These are phyloP conservation scores for Fusarium fracticaudum DNA, from an alignment of 2,329 filamentous ascomycete genomes.

Conservation along the genomic window DNA sequence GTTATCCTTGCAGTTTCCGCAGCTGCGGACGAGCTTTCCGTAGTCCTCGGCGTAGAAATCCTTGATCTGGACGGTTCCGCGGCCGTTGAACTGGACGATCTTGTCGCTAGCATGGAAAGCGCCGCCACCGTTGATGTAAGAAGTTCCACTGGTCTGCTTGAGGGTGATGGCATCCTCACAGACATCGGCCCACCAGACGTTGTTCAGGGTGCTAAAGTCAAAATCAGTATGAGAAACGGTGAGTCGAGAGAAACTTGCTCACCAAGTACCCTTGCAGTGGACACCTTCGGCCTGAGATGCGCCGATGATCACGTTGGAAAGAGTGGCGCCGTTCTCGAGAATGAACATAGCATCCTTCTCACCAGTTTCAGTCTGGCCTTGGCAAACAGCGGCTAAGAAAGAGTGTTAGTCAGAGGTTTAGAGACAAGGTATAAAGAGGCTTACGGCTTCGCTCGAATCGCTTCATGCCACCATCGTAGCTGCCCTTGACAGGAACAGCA, in stretches of 20 bases:
- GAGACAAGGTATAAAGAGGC: not conserved
- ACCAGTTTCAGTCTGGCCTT: slow-evolving; percentile 41
- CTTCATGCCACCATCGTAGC: slow-evolving; percentile 35
- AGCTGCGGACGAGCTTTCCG: slow-evolving; percentile 61
- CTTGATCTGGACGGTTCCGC: slow-evolving; percentile 50
- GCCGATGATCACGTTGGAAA: slow-evolving; percentile 64
- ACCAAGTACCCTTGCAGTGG: slow-evolving; percentile 59
- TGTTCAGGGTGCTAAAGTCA: slow-evolving; percentile 43
- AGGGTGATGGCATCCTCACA: slow-evolving; percentile 51
- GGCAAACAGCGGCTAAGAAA: slow-evolving; percentile 32
- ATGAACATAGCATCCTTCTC: slow-evolving; percentile 58
- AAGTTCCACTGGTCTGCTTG: slow-evolving; percentile 52
- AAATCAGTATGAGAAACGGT: not conserved
- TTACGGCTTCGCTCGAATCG: slow-evolving; percentile 33
- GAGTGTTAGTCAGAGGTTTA: not conserved
- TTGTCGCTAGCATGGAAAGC: slow-evolving; percentile 32
- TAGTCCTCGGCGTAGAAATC: slow-evolving; percentile 47
- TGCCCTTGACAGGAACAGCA: slow-evolving; percentile 34
- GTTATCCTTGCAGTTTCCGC: slow-evolving; percentile 50
- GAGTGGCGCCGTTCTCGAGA: slow-evolving; percentile 58
- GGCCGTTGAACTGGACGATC: slow-evolving; percentile 55
- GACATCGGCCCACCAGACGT: slow-evolving; percentile 53
- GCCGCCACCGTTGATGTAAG: slow-evolving; percentile 49
- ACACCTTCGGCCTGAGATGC: slow-evolving; percentile 60
- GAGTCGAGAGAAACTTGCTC: not conserved